phyloP scores from a whole-genome alignment of 2,329 filamentous ascomycete species.

The Aspergillaceae sp. region DNA sequence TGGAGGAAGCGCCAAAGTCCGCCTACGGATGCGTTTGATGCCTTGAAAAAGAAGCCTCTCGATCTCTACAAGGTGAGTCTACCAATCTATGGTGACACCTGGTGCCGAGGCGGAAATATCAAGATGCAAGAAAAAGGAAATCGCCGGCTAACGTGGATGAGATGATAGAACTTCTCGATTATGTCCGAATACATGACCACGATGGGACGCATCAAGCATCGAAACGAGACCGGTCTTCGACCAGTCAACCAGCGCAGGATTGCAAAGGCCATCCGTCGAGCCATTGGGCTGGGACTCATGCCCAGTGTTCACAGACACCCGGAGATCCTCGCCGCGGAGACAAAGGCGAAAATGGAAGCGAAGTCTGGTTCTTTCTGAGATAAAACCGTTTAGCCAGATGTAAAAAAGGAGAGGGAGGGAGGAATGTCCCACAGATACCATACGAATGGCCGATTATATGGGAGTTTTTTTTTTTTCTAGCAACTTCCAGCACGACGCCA shows the following conservation, averaged over 20 bases:
- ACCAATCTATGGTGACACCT: not conserved
- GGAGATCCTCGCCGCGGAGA: conserved; percentile 54
- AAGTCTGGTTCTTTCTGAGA: not conserved
- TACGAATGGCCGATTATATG: not conserved
- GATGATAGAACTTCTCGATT: conserved; percentile 73
- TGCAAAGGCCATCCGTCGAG: conserved; percentile 81
- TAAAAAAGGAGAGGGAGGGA: not conserved
- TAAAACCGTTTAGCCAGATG: not conserved
- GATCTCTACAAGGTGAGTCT: conserved; percentile 72
- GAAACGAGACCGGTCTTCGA: conserved; percentile 66
- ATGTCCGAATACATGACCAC: conserved; percentile 81
- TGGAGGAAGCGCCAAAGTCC: conserved; percentile 55
- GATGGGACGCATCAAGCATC: conserved; percentile 75
- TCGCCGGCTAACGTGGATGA: conserved; percentile 1
- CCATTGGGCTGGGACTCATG: conserved; percentile 83
- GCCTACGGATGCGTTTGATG: conserved; percentile 65
- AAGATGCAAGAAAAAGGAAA: not conserved
- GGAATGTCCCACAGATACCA: not conserved
- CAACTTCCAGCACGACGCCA: not conserved
- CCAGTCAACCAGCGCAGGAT: conserved; percentile 88
- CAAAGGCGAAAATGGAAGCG: conserved; percentile 21
- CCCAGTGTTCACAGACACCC: conserved; percentile 86
- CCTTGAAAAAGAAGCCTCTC: conserved; percentile 68
- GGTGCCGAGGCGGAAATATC: too few species aligned
- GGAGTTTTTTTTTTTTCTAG: not conserved